Evolutionary conservation across 805 yeast species (phyloP).

Genomic region (Hanseniaspora vineae): DNA sequence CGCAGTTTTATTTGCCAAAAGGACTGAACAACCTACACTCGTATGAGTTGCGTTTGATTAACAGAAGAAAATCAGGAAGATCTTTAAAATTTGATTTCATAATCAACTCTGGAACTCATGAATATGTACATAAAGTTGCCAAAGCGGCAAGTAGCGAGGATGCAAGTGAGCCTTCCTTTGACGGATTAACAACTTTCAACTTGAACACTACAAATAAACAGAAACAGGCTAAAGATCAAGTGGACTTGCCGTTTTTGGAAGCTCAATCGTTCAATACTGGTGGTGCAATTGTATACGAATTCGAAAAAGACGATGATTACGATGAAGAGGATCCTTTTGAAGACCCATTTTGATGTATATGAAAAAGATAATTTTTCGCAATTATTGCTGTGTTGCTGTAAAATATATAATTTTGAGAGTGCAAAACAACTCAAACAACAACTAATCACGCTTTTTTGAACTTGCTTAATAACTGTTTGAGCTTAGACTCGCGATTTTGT

Average conservation of each 20-base stretch:
- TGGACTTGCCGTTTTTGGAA: slow-evolving; percentile 79
- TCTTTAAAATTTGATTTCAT: slow-evolving; percentile 42
- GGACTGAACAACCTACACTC: slow-evolving; percentile 38
- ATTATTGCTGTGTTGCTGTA: background rate
- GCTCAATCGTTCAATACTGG: slow-evolving; percentile 74
- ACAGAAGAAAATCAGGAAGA: slow-evolving; percentile 78
- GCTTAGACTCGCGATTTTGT: slow-evolving; percentile 21
- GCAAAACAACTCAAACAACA: no score
- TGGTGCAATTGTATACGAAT: slow-evolving; percentile 93
- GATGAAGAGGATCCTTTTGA: slow-evolving; percentile 98
- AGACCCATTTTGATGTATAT: slow-evolving; percentile 58
- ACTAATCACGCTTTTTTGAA: slow-evolving; percentile 4
- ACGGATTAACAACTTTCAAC: slow-evolving; percentile 79
- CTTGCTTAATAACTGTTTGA: slow-evolving; percentile 11
- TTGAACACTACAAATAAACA: slow-evolving; percentile 65
- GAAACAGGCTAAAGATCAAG: slow-evolving; percentile 65
- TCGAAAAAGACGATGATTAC: slow-evolving; percentile 93
- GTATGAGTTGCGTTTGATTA: slow-evolving; percentile 34
- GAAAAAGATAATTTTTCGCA: background rate
- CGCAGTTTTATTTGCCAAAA: slow-evolving; percentile 34
- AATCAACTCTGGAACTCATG: slow-evolving; percentile 38
- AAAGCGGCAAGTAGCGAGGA: slow-evolving; percentile 15
- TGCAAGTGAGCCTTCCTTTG: slow-evolving; percentile 35
- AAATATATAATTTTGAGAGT: no score
- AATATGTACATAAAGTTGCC: slow-evolving; percentile 18